Conservation (phyloP, 768 basidiomycete genomes). For the Xerocomellus intermedius region DNA sequence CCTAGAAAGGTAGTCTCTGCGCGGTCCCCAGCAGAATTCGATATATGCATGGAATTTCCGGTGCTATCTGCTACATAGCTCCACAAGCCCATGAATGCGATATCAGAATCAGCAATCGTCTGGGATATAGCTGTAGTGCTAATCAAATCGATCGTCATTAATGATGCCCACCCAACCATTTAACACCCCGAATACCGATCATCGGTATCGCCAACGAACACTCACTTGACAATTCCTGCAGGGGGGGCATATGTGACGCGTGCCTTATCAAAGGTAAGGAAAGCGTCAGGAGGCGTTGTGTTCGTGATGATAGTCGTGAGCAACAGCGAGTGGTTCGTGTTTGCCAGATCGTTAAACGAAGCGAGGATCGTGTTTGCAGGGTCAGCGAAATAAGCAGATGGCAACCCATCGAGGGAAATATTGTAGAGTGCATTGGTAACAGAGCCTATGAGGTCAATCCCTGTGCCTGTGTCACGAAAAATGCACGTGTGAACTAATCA, state of each 20-base stretch:
- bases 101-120: conserved; percentile 42
- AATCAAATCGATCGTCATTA: conserved; percentile 23
- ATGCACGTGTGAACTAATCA: conserved; percentile 5
- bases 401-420: conserved; percentile 51
- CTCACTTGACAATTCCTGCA: conserved; percentile 35
- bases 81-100: conserved; percentile 61
- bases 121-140: conserved; percentile 38
- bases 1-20: conserved; percentile 47
- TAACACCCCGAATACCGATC: conserved; percentile 1
- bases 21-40: conserved; percentile 45
- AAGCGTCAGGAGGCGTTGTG: conserved; percentile 32
- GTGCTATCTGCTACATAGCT: conserved; percentile 34
- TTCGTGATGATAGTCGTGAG: conserved; percentile 47
- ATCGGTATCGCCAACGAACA: conserved; percentile 5
- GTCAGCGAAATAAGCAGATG: conserved; percentile 26
- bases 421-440: conserved; percentile 44
- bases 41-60: conserved; percentile 32
- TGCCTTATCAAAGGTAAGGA: conserved; percentile 58
- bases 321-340: conserved; percentile 53
- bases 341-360: conserved; percentile 44
- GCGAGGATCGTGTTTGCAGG: conserved; percentile 44
- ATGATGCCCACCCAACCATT: conserved; percentile 11
- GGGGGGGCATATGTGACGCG: conserved; percentile 43
- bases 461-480: conserved; percentile 49
- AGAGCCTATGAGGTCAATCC: conserved; percentile 58